Percentiles rank a stretch among this genome's conserved stretches.
Conservation (phyloP, 1,284 basidiomycete species). For the Boletus sp. region DNA sequence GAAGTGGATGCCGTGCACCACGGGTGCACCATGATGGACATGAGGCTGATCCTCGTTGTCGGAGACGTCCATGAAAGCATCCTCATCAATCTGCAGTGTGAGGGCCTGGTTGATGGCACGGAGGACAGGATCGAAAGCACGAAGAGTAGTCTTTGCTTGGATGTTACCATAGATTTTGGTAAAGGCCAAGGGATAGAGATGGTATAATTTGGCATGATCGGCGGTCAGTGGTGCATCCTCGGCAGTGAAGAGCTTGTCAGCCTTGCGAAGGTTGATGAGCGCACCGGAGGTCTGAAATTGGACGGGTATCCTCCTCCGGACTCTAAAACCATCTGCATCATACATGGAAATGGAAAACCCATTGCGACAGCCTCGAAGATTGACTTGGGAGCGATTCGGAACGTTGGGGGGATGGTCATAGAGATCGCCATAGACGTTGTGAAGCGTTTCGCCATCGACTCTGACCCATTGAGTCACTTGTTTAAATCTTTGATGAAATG, state of each 20-base stretch:
- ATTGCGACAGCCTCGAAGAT: neutral
- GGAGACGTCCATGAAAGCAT: too few relatives aligned
- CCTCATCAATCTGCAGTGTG: too few relatives aligned
- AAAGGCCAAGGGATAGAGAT: too few relatives aligned
- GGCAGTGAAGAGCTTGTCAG: neutral
- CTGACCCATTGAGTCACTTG: neutral
- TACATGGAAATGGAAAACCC: neutral
- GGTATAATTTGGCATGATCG: too few relatives aligned
- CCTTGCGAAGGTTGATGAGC: neutral
- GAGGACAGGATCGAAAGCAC: too few relatives aligned
- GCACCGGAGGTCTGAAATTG: neutral
- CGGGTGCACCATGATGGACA: neutral
- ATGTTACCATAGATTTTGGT: too few relatives aligned
- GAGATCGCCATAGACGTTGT: neutral
- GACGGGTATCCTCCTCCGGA: neutral
- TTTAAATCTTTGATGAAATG: too few relatives aligned
- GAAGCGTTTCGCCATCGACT: neutral
- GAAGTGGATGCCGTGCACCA: neutral
- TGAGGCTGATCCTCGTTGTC: neutral
- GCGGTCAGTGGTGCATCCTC: too few relatives aligned
- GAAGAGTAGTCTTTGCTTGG: too few relatives aligned
- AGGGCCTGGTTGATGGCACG: too few relatives aligned
- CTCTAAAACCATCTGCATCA: neutral
- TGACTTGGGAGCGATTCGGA: neutral
- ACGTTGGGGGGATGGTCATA: neutral